Evolutionary conservation across 495 filamentous ascomycete genomes (phyloP).

Genomic region (Penicillium flavigenum): DNA sequence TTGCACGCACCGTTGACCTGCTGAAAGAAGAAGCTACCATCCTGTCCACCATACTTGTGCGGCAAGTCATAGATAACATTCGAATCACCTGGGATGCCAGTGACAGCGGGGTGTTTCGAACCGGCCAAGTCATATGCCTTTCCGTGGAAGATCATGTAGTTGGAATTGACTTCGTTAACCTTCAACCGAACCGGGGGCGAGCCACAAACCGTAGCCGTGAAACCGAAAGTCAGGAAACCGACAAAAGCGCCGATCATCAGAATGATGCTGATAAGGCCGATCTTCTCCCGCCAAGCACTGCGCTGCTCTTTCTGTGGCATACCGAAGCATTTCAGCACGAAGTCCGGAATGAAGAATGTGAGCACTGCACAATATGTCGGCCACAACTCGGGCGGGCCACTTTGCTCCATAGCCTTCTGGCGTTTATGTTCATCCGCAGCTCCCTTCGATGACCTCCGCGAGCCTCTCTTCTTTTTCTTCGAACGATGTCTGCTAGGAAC

Average conservation of each 20-base stretch:
- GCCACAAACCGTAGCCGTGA: conserved; percentile 84
- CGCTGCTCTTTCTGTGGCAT: conserved; percentile 86
- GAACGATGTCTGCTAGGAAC: conserved; percentile 42
- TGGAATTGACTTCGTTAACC: conserved; percentile 72
- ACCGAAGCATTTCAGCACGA: conserved; percentile 78
- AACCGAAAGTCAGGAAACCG: conserved; percentile 96
- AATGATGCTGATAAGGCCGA: conserved; percentile 94
- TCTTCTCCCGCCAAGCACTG: conserved; percentile 97
- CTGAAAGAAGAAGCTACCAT: conserved; percentile 97
- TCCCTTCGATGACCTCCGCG: conserved; percentile 49
- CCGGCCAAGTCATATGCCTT: conserved; percentile 72
- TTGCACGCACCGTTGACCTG: conserved; percentile 99
- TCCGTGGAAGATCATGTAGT: conserved; percentile 97
- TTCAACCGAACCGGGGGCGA: conserved; percentile 65
- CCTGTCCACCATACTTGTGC: conserved; percentile 75
- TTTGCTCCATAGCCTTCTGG: conserved; percentile 63
- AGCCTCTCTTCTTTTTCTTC: conserved; percentile 50
- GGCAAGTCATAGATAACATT: conserved; percentile 88
- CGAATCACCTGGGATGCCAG: conserved; percentile 63
- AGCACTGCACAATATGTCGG: conserved; percentile 90
- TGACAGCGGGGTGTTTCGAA: conserved; percentile 75
- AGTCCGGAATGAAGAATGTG: conserved; percentile 93
- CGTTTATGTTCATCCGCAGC: conserved; percentile 59
- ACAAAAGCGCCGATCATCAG: conserved; percentile 83
- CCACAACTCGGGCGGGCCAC: conserved; percentile 87